phyloP scores from a whole-genome alignment of 2,329 filamentous ascomycete species.

The Diplodia intermedia region DNA sequence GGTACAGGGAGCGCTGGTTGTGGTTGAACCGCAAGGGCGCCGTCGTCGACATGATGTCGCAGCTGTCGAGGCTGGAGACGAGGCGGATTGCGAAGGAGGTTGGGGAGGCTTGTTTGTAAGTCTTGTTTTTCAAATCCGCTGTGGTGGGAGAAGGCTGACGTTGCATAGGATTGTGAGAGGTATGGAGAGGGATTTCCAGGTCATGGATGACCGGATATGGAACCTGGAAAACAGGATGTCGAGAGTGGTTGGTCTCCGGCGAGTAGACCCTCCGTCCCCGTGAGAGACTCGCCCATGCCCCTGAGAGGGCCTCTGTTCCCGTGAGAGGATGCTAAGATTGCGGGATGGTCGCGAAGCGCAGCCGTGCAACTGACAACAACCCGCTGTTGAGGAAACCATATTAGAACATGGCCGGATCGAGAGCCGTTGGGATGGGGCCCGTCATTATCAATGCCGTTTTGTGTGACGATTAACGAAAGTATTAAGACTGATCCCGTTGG shows the following conservation, averaged over 20 bases:
- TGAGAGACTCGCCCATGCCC: neutral
- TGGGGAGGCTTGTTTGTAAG: conserved; percentile 34
- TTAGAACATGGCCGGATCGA: neutral
- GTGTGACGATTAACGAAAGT: neutral
- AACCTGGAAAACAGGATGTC: conserved; percentile 30
- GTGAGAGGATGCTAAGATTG: neutral
- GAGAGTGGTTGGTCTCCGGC: conserved; percentile 30
- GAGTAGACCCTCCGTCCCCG: conserved; percentile 16
- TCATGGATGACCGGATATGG: conserved; percentile 31
- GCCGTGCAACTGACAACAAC: conserved; percentile 1
- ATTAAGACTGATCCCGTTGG: conserved; percentile 4
- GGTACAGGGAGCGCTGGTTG: conserved; percentile 44
- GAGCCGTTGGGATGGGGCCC: neutral
- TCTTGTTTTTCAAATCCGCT: neutral
- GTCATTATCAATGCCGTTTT: conserved; percentile 2
- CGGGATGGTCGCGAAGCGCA: neutral
- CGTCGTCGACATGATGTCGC: conserved; percentile 46
- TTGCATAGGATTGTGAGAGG: conserved; percentile 26
- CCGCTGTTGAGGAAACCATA: neutral
- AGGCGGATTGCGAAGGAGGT: conserved; percentile 47
- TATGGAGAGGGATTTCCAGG: conserved; percentile 30
- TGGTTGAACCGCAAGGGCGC: conserved; percentile 49
- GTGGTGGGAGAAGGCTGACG: neutral
- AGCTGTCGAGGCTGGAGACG: conserved; percentile 48
- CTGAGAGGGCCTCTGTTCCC: neutral